Percentiles rank a stretch among this genome's conserved stretches.
phyloP scores from a whole-genome alignment of 2,329 filamentous ascomycete species.

The Madurella mycetomatis region DNA sequence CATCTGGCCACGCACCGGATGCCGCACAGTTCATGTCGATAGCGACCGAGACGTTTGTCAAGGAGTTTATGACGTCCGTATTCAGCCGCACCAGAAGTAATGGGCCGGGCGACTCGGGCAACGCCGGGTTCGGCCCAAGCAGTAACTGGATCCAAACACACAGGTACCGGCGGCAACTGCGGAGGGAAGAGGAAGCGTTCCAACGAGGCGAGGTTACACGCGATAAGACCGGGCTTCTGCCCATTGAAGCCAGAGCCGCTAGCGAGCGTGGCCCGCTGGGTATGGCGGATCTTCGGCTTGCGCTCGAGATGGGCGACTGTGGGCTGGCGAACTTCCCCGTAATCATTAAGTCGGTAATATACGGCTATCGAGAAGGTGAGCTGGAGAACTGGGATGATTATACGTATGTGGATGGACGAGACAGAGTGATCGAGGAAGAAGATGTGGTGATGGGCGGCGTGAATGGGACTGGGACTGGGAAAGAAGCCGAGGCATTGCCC shows the following conservation, averaged over 20 bases:
- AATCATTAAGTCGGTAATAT: conserved; percentile 64
- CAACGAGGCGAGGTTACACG: conserved; percentile 69
- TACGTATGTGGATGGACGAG: conserved; percentile 44
- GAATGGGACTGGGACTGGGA: conserved; percentile 31
- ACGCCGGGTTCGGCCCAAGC: conserved; percentile 59
- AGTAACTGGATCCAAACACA: conserved; percentile 73
- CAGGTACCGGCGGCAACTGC: conserved; percentile 70
- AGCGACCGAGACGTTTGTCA: conserved; percentile 63
- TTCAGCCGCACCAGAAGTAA: conserved; percentile 63
- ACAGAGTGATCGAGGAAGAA: conserved; percentile 25
- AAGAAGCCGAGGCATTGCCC: conserved; percentile 35
- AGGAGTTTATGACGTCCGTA: conserved; percentile 59
- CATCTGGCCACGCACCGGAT: conserved; percentile 54
- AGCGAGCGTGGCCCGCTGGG: conserved; percentile 67
- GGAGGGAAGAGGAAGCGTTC: conserved; percentile 68
- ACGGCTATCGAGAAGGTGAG: conserved; percentile 70
- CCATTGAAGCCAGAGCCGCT: conserved; percentile 73
- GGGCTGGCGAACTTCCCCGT: conserved; percentile 75
- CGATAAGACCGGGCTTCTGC: conserved; percentile 73
- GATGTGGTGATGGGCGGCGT: conserved; percentile 32
- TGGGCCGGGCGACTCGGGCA: conserved; percentile 58
- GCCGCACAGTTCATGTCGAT: conserved; percentile 61
- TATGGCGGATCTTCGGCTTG: conserved; percentile 73
- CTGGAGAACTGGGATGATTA: conserved; percentile 63
- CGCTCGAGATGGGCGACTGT: conserved; percentile 69